These are phyloP conservation scores for Fusarium haematococcum DNA, from an alignment of 2,329 filamentous ascomycete genomes.

Conservation along the genomic window DNA sequence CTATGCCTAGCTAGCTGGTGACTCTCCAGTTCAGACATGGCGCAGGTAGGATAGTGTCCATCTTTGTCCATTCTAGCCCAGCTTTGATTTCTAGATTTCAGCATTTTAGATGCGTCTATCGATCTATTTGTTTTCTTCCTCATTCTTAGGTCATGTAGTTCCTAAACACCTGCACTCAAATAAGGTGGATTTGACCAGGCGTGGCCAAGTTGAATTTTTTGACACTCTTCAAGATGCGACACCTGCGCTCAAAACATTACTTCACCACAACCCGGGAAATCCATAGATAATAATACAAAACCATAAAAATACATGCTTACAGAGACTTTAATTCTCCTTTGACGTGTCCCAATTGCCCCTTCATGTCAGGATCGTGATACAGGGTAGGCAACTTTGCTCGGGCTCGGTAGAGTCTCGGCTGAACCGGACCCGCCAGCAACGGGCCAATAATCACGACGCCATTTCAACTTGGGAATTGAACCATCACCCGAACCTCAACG, in stretches of 20 bases:
- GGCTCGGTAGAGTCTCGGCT: constrained; percentile 45
- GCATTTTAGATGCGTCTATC: not conserved
- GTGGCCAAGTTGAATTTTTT: not conserved
- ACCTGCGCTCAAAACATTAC: not conserved
- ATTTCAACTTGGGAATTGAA: constrained; percentile 46
- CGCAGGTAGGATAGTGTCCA: not conserved
- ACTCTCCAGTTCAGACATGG: not conserved
- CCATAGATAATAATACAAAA: not conserved
- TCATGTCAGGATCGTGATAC: not conserved
- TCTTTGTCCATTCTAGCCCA: no score
- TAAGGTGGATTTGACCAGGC: no score
- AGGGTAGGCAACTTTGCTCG: constrained; percentile 25
- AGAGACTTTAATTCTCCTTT: not conserved
- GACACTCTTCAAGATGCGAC: not conserved
- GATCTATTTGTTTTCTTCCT: not conserved
- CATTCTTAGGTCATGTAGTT: not conserved
- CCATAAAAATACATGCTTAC: not conserved
- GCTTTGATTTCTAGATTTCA: not conserved
- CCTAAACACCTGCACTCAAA: no score
- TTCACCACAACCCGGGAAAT: fast-evolving
- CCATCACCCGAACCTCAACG: constrained; percentile 44
- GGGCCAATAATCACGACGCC: constrained; percentile 44
- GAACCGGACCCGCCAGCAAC: constrained; percentile 25
- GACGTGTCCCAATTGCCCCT: not conserved
- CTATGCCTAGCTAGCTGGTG: no score